A percentile compares a stretch with the other conserved stretches of the same genome.
Conservation (phyloP, 1,139 yeast species). For the Debaryomycetaceae sp. region DNA sequence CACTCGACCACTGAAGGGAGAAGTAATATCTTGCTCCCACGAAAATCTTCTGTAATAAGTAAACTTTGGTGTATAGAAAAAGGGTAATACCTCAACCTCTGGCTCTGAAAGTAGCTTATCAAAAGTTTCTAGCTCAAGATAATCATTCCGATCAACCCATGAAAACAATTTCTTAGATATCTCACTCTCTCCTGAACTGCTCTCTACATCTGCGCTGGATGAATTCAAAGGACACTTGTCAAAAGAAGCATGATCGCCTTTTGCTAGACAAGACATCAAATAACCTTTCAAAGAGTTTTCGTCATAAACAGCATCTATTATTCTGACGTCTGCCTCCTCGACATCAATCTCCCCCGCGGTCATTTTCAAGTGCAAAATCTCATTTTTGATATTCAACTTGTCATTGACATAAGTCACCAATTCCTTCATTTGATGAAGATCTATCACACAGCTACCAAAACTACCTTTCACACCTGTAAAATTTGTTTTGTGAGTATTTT, state of each 20-base stretch:
- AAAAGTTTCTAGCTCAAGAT: constrained; percentile 64
- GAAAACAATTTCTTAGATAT: constrained; percentile 46
- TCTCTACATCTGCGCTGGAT: constrained; percentile 15
- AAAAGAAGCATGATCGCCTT: background rate
- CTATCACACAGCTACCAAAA: constrained; percentile 63
- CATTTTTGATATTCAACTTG: constrained; percentile 53
- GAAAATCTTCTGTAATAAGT: constrained; percentile 64
- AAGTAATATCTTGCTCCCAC: constrained; percentile 47
- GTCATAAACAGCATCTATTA: constrained; percentile 63
- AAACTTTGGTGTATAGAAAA: constrained; percentile 72
- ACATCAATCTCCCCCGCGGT: constrained; percentile 75
- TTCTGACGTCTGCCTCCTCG: constrained; percentile 67
- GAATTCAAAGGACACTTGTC: background rate
- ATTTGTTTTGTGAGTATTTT: constrained; percentile 47
- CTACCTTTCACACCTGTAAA: constrained; percentile 81
- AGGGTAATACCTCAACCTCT: constrained; percentile 55
- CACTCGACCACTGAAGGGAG: constrained; percentile 66
- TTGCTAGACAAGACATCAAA: constrained; percentile 43
- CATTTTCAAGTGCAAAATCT: constrained; percentile 60
- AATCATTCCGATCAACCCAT: constrained; percentile 86
- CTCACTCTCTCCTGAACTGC: constrained; percentile 21
- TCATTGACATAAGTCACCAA: constrained; percentile 56
- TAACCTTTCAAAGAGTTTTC: constrained; percentile 50
- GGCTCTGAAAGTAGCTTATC: constrained; percentile 51
- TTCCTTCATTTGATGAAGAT: constrained; percentile 80